These are phyloP conservation scores for Byssochlamys sp. DNA, from an alignment of 2,329 filamentous ascomycete species.

Conservation along the genomic window DNA sequence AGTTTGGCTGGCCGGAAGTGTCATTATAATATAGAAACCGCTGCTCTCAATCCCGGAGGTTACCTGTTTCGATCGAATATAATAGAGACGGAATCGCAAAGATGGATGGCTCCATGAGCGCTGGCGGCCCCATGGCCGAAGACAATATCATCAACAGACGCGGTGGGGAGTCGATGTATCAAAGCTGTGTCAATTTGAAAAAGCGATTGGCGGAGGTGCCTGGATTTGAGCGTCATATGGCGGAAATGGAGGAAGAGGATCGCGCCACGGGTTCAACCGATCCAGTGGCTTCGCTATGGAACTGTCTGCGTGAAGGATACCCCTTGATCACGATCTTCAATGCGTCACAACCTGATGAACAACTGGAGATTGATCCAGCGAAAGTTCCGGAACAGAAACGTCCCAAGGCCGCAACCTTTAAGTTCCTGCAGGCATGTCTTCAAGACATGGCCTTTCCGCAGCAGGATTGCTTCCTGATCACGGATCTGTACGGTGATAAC, in stretches of 20 bases:
- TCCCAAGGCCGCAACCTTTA: slow-evolving; percentile 79
- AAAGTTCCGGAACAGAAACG: slow-evolving; percentile 60
- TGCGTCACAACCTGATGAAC: slow-evolving; percentile 60
- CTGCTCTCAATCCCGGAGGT: neutral
- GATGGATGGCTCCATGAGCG: slow-evolving; percentile 28
- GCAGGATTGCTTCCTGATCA: slow-evolving; percentile 81
- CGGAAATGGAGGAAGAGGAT: slow-evolving; percentile 61
- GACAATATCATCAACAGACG: slow-evolving; percentile 96
- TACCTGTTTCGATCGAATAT: neutral
- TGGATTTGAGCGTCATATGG: slow-evolving; percentile 65
- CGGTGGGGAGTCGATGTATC: slow-evolving; percentile 89
- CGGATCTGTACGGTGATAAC: slow-evolving; percentile 82
- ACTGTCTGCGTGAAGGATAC: slow-evolving; percentile 69
- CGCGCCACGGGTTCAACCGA: slow-evolving; percentile 55
- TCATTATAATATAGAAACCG: neutral
- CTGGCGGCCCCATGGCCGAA: slow-evolving; percentile 51
- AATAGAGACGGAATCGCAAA: slow-evolving; percentile 9
- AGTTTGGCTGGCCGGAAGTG: neutral
- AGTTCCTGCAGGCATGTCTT: slow-evolving; percentile 82
- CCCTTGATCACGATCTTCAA: slow-evolving; percentile 87
- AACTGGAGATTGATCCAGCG: slow-evolving; percentile 57
- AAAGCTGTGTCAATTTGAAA: slow-evolving; percentile 81
- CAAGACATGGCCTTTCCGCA: slow-evolving; percentile 69
- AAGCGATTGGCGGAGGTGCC: slow-evolving; percentile 74
- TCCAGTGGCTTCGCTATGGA: slow-evolving; percentile 86